Conservation (phyloP, 2,329 filamentous ascomycete genomes). For the Pyricularia grisea region DNA sequence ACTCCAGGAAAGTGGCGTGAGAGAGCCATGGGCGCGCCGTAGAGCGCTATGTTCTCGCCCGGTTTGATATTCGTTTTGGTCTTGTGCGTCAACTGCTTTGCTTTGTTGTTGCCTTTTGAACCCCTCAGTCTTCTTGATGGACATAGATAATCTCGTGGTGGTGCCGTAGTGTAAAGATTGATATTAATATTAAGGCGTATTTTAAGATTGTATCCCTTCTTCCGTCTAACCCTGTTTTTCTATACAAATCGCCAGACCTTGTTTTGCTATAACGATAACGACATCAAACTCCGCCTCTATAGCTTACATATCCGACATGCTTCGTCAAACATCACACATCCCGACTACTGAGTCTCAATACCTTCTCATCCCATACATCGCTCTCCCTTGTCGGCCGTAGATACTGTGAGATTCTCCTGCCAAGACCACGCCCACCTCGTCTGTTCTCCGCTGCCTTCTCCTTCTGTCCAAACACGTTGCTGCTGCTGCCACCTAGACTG, state of each 20-base stretch:
- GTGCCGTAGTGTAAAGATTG: background rate
- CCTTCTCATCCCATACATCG: background rate
- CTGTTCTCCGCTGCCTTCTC: background rate
- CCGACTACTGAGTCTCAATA: background rate
- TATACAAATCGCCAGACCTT: background rate
- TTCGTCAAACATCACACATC: background rate
- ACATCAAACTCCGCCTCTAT: background rate
- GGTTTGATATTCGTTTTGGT: background rate
- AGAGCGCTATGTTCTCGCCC: background rate
- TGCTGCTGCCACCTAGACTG: background rate
- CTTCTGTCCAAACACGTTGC: background rate
- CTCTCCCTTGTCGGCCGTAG: background rate
- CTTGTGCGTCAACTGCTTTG: background rate
- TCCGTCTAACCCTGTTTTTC: background rate
- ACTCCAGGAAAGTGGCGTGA: background rate
- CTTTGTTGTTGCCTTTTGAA: background rate
- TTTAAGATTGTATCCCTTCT: background rate
- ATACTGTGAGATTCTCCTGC: background rate
- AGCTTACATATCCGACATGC: background rate
- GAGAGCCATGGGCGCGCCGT: background rate
- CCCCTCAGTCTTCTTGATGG: background rate
- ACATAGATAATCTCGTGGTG: background rate
- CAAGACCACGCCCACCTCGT: background rate
- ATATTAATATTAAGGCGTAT: background rate
- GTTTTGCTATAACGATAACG: background rate